Percentiles rank a stretch among this genome's conserved stretches.
These are phyloP conservation scores for Globisporangium radiosum DNA, from an alignment of 352 stramenopile species.

Conservation along the genomic window DNA sequence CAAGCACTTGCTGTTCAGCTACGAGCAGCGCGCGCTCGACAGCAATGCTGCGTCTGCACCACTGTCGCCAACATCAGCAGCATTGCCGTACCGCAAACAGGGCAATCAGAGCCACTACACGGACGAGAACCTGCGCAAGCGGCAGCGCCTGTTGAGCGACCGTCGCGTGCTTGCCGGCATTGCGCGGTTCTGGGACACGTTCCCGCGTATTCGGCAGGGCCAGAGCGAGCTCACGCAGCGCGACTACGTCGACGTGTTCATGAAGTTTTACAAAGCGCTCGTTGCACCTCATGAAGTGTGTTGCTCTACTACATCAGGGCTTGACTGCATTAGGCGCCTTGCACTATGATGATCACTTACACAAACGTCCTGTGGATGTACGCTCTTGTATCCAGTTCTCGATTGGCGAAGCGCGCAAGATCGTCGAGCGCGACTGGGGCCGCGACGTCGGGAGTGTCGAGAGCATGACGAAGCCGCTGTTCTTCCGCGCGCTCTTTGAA, in stretches of 20 bases:
- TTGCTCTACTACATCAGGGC: no score
- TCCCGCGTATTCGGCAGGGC: conserved; percentile 45
- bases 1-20: conserved; percentile 46
- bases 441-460: conserved; percentile 38
- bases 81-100: conserved; percentile 65
- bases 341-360: not conserved
- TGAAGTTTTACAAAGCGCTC: conserved; percentile 80
- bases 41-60: not conserved
- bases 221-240: conserved; percentile 29
- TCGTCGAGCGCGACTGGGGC: conserved; percentile 75
- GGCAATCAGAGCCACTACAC: conserved; percentile 64
- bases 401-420: conserved; percentile 54
- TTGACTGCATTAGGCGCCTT: not conserved
- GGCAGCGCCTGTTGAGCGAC: conserved; percentile 47
- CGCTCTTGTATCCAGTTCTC: conserved; percentile 31
- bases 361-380: not conserved
- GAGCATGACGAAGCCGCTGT: conserved; percentile 53
- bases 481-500: conserved; percentile 68
- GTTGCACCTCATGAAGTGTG: conserved; percentile 46
- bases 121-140: conserved; percentile 54
- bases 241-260: conserved; percentile 75
- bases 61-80: conserved; percentile 12
- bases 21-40: conserved; percentile 19
- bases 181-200: conserved; percentile 69
- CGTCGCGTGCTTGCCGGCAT: conserved; percentile 39